These are phyloP conservation scores for Rhodotorula sphaerocarpa DNA, from an alignment of 768 basidiomycete species.

Conservation along the genomic window DNA sequence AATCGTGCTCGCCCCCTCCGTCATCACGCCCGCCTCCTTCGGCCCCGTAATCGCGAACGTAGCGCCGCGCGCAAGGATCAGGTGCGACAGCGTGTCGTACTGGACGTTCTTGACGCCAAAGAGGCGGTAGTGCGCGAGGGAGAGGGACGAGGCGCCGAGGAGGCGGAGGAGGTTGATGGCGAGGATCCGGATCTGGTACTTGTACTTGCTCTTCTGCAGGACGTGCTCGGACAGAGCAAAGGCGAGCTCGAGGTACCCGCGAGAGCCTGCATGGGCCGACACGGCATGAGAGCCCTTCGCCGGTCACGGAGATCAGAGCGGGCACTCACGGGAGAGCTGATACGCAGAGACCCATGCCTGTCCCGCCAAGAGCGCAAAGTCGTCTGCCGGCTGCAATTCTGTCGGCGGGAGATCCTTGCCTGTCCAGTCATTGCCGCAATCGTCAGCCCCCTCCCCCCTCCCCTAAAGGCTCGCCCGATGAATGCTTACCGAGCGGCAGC, in stretches of 20 bases:
- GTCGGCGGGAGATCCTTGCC: conserved; percentile 58
- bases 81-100: conserved; percentile 78
- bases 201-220: conserved; percentile 62
- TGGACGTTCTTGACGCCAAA: conserved; percentile 78
- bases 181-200: conserved; percentile 67
- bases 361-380: conserved; percentile 66
- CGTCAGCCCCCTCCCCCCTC: neutral
- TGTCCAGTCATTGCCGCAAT: conserved; percentile 6
- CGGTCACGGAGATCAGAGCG: too few species aligned
- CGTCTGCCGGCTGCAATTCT: conserved; percentile 81
- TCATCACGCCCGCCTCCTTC: conserved; percentile 68
- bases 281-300: neutral
- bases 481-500: conserved; percentile 54
- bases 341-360: conserved; percentile 53
- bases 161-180: conserved; percentile 74
- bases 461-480: too few species aligned
- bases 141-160: conserved; percentile 63
- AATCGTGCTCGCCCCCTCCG: conserved; percentile 48
- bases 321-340: conserved; percentile 33
- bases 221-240: conserved; percentile 63
- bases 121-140: conserved; percentile 67
- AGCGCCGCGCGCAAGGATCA: conserved; percentile 65
- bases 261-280: conserved; percentile 46
- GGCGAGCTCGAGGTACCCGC: conserved; percentile 58
- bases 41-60: conserved; percentile 64